Conservation (phyloP, 768 basidiomycete genomes). For the Porphyrellus cyaneotinctus region DNA sequence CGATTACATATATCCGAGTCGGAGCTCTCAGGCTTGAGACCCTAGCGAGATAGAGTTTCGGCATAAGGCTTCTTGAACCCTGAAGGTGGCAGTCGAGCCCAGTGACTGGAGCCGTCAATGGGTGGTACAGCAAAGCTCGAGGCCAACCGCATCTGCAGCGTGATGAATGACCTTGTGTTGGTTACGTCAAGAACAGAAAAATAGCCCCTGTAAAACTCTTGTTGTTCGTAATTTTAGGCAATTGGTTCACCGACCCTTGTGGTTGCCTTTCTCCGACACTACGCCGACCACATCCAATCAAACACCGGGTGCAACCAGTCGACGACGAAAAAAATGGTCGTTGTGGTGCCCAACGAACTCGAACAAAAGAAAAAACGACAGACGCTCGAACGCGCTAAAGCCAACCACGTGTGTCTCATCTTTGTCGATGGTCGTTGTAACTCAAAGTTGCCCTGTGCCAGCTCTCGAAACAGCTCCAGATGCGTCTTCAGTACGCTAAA, state of each 20-base stretch:
- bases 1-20: no score
- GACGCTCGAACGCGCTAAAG: conserved; percentile 53
- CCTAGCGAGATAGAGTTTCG: no score
- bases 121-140: no score
- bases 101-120: no score
- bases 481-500: conserved; percentile 71
- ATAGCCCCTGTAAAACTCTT: not conserved
- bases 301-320: no score
- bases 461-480: conserved; percentile 69
- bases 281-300: conserved; percentile 7
- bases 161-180: no score
- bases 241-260: not conserved
- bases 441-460: conserved; percentile 20
- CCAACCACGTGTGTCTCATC: conserved; percentile 46
- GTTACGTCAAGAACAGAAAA: not conserved
- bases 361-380: conserved; percentile 43
- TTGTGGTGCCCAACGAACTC: conserved; percentile 20
- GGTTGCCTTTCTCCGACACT: not conserved
- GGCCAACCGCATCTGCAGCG: no score
- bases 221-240: not conserved
- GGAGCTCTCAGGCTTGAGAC: no score
- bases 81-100: no score
- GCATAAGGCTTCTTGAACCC: no score
- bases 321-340: conserved; percentile 22
- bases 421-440: not conserved